Conservation (phyloP, 2,329 filamentous ascomycete genomes). For the Knoxdaviesia capensis region DNA sequence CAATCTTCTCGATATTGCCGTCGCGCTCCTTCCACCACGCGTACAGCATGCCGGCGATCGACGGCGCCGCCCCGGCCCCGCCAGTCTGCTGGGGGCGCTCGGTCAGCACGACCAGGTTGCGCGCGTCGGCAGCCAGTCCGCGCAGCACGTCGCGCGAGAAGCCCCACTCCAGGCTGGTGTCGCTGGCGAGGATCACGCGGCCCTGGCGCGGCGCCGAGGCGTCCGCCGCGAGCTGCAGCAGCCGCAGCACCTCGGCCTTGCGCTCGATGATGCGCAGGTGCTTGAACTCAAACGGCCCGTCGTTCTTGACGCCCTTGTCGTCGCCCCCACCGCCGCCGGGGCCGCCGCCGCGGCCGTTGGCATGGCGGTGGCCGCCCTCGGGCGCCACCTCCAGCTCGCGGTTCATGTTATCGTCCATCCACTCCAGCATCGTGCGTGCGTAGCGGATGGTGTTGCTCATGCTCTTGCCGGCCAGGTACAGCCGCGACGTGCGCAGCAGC, state of each 20-base stretch:
- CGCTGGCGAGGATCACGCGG: slow-evolving; percentile 76
- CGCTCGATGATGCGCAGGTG: slow-evolving; percentile 69
- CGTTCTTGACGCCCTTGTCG: slow-evolving; percentile 27
- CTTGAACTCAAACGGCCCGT: slow-evolving; percentile 75
- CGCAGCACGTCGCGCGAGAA: slow-evolving; percentile 70
- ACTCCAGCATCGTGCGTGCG: slow-evolving; percentile 88
- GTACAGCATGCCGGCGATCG: slow-evolving; percentile 59
- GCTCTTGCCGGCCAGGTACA: slow-evolving; percentile 75
- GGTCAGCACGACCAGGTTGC: slow-evolving; percentile 74
- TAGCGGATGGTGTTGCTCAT: slow-evolving; percentile 79
- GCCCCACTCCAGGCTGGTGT: slow-evolving; percentile 82
- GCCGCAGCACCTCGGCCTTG: slow-evolving; percentile 56
- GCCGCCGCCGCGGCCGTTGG: no score
- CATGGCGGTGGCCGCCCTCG: slow-evolving; percentile 28
- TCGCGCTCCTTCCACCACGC: slow-evolving; percentile 53
- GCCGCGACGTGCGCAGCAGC: slow-evolving; percentile 29
- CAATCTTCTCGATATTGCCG: slow-evolving; percentile 38
- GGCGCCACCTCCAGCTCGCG: slow-evolving; percentile 64
- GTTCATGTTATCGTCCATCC: slow-evolving; percentile 95
- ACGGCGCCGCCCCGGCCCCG: slow-evolving; percentile 22
- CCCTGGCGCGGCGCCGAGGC: slow-evolving; percentile 18
- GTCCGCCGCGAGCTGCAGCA: slow-evolving; percentile 28
- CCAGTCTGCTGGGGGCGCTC: slow-evolving; percentile 42
- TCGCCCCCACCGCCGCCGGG: no score
- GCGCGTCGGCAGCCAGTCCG: slow-evolving; percentile 51